Evolutionary conservation across 176 grass and related monocot species (phyloP).

Genomic region (Pharus latifolius): DNA sequence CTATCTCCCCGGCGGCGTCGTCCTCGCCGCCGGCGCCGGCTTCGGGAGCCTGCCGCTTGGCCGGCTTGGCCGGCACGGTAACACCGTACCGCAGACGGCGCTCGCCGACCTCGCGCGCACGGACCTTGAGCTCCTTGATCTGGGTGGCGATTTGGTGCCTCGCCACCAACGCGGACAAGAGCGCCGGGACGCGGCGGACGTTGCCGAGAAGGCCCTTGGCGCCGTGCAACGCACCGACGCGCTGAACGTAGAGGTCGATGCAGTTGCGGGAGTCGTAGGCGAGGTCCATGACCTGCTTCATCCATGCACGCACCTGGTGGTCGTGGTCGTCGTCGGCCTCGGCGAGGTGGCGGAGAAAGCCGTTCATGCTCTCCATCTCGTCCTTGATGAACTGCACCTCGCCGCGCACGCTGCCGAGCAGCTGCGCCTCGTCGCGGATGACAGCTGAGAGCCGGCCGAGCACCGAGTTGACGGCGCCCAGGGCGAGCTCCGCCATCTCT

Average conservation of each 20-base stretch:
- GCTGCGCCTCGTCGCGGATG: not conserved
- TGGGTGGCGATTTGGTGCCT: too few relatives aligned
- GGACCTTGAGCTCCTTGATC: too few relatives aligned
- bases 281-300: not conserved
- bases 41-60: too few relatives aligned
- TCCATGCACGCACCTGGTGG: constrained; percentile 6
- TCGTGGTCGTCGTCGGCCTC: not conserved
- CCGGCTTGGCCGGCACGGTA: too few relatives aligned
- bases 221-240: too few relatives aligned
- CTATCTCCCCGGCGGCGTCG: too few relatives aligned
- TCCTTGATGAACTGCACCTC: constrained; percentile 16
- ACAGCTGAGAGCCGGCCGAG: not conserved
- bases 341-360: not conserved
- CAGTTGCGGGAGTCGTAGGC: not conserved
- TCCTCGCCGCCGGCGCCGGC: too few relatives aligned
- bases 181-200: too few relatives aligned
- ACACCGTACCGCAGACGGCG: too few relatives aligned
- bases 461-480: not conserved
- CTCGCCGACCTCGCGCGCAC: too few relatives aligned
- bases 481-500: not conserved
- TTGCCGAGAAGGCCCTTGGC: too few relatives aligned
- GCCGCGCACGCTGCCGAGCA: not conserved
- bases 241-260: not conserved
- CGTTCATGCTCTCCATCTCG: constrained; percentile 11
- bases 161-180: too few relatives aligned